Conservation (phyloP, 805 yeast species). For the Sugiyamaella chiloensis region DNA sequence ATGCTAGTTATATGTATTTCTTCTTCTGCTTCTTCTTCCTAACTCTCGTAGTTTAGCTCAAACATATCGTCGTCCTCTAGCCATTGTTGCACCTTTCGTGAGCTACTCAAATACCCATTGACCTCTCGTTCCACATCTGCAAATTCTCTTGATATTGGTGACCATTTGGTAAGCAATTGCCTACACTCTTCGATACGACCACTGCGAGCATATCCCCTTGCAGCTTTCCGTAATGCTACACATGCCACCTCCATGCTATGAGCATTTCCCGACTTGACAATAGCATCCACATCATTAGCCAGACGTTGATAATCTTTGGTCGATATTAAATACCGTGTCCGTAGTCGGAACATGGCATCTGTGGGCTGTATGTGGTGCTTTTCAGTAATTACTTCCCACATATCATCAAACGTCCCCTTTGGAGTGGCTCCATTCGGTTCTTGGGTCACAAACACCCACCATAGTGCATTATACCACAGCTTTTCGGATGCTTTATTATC, state of each 20-base stretch:
- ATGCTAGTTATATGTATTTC: background rate
- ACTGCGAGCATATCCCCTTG: constrained; percentile 6
- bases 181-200: constrained; percentile 9
- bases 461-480: constrained; percentile 27
- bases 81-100: constrained; percentile 1
- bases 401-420: constrained; percentile 9
- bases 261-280: constrained; percentile 3
- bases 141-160: background rate
- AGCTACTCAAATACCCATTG: constrained; percentile 3
- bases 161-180: background rate
- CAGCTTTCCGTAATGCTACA: background rate
- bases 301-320: background rate
- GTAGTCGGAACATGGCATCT: constrained; percentile 13
- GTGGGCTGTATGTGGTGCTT: constrained; percentile 10
- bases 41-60: background rate
- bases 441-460: constrained; percentile 19
- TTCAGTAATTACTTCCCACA: constrained; percentile 10
- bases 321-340: constrained; percentile 2
- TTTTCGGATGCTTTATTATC: constrained; percentile 15
- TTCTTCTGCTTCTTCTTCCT: background rate
- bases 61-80: background rate
- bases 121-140: background rate
- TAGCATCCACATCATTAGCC: background rate
- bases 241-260: constrained; percentile 8
- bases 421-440: constrained; percentile 11